Conservation (phyloP, 2,329 filamentous ascomycete genomes). For the Penicillium sp. region DNA sequence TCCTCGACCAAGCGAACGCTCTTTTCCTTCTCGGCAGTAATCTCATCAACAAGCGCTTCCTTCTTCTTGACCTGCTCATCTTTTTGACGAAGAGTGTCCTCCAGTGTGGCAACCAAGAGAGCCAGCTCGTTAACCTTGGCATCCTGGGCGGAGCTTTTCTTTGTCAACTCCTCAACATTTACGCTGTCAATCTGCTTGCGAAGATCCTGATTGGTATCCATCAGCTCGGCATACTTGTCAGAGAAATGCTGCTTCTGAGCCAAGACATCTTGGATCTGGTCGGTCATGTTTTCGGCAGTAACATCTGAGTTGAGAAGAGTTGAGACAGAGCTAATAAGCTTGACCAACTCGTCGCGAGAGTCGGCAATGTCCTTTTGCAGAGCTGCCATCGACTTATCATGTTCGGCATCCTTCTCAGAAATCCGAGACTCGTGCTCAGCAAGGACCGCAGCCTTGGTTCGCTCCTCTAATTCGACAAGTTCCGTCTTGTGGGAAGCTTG, state of each 20-base stretch:
- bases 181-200: constrained; percentile 42
- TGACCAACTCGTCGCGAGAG: constrained; percentile 68
- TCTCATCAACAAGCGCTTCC: constrained; percentile 52
- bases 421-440: constrained; percentile 43
- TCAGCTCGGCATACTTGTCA: constrained; percentile 47
- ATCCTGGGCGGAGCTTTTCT: constrained; percentile 56
- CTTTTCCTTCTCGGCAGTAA: constrained; percentile 76
- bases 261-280: constrained; percentile 63
- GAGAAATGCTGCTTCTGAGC: constrained; percentile 48
- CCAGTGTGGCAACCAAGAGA: constrained; percentile 51
- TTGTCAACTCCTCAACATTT: constrained; percentile 43
- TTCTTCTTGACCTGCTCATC: constrained; percentile 52
- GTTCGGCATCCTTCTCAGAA: constrained; percentile 60
- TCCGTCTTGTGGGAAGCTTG: constrained; percentile 57
- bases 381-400: constrained; percentile 62
- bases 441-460: constrained; percentile 40
- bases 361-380: constrained; percentile 67
- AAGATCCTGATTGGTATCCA: constrained; percentile 45
- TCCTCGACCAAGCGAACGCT: constrained; percentile 91
- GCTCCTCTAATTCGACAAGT: constrained; percentile 44
- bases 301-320: constrained; percentile 49
- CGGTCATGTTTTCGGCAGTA: constrained; percentile 62
- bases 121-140: constrained; percentile 61
- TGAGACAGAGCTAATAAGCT: constrained; percentile 65
- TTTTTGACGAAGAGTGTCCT: constrained; percentile 50